Evolutionary conservation across 2,329 filamentous ascomycete species (phyloP).

Genomic region (Celoporthe dispersa): DNA sequence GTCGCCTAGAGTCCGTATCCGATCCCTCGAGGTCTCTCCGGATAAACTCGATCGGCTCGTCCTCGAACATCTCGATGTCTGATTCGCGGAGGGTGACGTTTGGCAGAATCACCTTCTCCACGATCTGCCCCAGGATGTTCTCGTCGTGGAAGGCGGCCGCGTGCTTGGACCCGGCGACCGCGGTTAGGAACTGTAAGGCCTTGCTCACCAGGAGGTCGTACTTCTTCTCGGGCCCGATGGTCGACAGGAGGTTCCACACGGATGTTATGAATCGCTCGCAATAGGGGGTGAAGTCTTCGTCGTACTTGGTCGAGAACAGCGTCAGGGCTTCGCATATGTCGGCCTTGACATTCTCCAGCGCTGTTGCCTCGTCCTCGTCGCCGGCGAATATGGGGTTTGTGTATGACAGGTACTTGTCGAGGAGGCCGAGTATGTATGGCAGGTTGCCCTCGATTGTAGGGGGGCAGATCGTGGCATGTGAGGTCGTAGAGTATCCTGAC

Average conservation of each 20-base stretch:
- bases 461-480: slow-evolving; percentile 94
- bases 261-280: slow-evolving; percentile 84
- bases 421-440: slow-evolving; percentile 71
- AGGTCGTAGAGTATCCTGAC: slow-evolving; percentile 95
- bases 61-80: slow-evolving; percentile 94
- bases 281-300: slow-evolving; percentile 86
- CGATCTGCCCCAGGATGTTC: slow-evolving; percentile 78
- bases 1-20: slow-evolving; percentile 88
- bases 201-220: slow-evolving; percentile 95
- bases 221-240: slow-evolving; percentile 83
- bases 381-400: slow-evolving; percentile 82
- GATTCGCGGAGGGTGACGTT: slow-evolving; percentile 92
- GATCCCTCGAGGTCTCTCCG: slow-evolving; percentile 93
- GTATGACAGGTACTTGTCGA: slow-evolving; percentile 94
- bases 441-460: slow-evolving; percentile 94
- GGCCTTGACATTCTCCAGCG: slow-evolving; percentile 84
- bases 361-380: slow-evolving; percentile 89
- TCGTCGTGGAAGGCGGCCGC: slow-evolving; percentile 85
- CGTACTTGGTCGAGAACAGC: slow-evolving; percentile 91
- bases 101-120: slow-evolving; percentile 93
- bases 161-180: slow-evolving; percentile 79
- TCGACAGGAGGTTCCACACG: slow-evolving; percentile 89
- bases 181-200: slow-evolving; percentile 91
- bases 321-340: slow-evolving; percentile 91
- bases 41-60: slow-evolving; percentile 98